Evolutionary conservation across 768 basidiomycete genomes (phyloP), one percentile per base, ranked within the genome.

Genomic region (Mycena maculata): DNA sequence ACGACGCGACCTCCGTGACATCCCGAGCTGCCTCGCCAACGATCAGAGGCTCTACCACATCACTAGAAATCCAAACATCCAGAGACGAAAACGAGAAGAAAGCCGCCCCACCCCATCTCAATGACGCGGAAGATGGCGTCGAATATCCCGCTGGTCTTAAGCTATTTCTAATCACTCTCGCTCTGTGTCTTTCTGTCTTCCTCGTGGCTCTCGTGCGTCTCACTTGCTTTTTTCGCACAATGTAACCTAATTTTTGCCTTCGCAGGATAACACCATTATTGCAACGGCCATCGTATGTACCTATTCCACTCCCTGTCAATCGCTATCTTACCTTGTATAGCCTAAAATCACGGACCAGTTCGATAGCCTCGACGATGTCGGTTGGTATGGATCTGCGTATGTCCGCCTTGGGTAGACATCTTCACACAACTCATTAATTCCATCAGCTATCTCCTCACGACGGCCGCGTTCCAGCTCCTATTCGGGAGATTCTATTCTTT

Each of bases 311-410:
- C 7, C 48, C 50, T 18, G 18, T n/a, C n/a, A 7, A 2, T 11
- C n/a, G 2, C 23, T 15, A 10, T 4, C 20, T 27, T 27, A n/a
- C 15, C 22, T n/a, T n/a, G 11, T 22, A 12, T 18, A 45, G 18
- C 76, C 75, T 8, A 65, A 65, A 23, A 77, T 79, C 53, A 76
- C 76, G 16, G 75, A 76, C 36, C 62, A 75, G 39, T 79, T 79
- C 55, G 56, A 79, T 58, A 71, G 74, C 1, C 69, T 79, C 22
- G 65, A 69, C 39, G 71, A 77, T 25, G 73, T 78, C 15, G 61
- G 67, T 30, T 63, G 67, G 66, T 55, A 69, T 28, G 70, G 67
- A 3, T 65, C 66, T 2, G 70, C 65, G 44, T 67, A 59, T n/a
- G 63, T 67, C 10, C 20, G 25, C 20, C n/a, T 25, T 48, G 22